Conservation (phyloP, 192 early-diverging fungal species). For the Globomyces pollinis-pini region DNA sequence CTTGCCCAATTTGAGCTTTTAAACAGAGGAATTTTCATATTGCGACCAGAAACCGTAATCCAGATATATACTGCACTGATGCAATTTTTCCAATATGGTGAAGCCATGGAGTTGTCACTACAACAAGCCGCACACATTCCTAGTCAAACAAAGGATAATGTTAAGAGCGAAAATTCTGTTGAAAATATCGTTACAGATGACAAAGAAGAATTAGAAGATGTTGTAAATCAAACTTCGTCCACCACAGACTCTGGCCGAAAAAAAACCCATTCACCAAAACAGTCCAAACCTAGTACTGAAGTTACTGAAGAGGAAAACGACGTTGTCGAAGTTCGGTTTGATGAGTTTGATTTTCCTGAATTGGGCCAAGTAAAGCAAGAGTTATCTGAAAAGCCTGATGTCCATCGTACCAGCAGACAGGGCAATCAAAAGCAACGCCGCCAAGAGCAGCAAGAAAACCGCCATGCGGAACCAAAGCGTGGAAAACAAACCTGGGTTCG, state of each 20-base stretch:
- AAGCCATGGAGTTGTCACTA: not conserved
- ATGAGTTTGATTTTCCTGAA: slow-evolving; percentile 3
- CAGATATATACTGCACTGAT: not conserved
- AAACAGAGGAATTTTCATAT: not conserved
- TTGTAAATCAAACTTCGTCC: no score
- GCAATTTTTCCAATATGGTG: slow-evolving; percentile 11
- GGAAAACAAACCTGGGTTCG: not conserved
- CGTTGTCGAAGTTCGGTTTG: not conserved
- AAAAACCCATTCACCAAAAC: not conserved
- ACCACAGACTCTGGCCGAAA: not conserved
- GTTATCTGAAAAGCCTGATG: not conserved
- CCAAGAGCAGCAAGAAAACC: slow-evolving; percentile 6
- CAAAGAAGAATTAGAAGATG: not conserved
- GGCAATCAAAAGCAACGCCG: not conserved
- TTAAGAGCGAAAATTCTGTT: not conserved
- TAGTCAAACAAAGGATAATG: not conserved
- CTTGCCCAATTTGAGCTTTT: slow-evolving; percentile 4
- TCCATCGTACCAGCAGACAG: not conserved
- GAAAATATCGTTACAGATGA: not conserved
- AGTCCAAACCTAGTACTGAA: not conserved
- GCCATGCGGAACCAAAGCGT: slow-evolving; percentile 12
- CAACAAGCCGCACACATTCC: no score
- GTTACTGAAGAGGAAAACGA: slow-evolving; percentile 2
- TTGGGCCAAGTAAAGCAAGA: not conserved
- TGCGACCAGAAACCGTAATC: not conserved